Percentiles rank a stretch among this genome's conserved stretches.
Evolutionary conservation across 345 rosid genomes (phyloP).

Genomic region (Eucalyptus regnans): DNA sequence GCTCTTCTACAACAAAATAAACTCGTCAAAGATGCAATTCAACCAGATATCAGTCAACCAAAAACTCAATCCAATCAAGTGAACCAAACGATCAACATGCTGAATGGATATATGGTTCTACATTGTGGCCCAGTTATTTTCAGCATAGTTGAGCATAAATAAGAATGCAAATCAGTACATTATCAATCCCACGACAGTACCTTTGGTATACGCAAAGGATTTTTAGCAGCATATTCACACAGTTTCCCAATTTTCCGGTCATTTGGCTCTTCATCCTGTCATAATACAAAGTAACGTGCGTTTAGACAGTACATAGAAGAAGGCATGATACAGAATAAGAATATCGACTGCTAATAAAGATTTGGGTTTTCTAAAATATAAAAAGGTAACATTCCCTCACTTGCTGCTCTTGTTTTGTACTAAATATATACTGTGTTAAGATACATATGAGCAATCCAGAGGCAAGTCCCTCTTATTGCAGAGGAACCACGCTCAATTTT

Average conservation of each 20-base stretch:
- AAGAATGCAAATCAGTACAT: neutral
- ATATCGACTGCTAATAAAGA: neutral
- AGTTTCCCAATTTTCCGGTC: constrained; percentile 87
- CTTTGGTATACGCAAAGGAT: constrained; percentile 92
- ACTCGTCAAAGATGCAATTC: neutral
- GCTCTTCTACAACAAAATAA: neutral
- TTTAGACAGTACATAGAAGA: neutral
- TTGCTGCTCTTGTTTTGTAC: neutral
- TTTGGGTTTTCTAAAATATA: neutral
- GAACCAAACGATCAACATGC: neutral
- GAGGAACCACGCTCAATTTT: neutral
- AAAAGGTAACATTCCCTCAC: neutral
- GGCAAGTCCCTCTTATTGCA: neutral
- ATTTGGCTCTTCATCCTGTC: constrained; percentile 84
- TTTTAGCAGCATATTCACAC: constrained; percentile 90
- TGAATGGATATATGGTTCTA: neutral
- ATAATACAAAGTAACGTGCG: neutral
- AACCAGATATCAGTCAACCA: neutral
- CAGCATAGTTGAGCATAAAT: neutral
- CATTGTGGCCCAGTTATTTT: neutral
- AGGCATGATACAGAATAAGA: neutral
- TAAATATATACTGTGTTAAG: neutral
- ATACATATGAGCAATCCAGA: neutral
- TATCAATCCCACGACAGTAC: constrained; percentile 23
- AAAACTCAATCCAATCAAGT: neutral